Percentiles rank a stretch among this genome's conserved stretches.
These are phyloP conservation scores for Chalaropsis thielavioides DNA, from an alignment of 2,329 filamentous ascomycete genomes.

Conservation along the genomic window DNA sequence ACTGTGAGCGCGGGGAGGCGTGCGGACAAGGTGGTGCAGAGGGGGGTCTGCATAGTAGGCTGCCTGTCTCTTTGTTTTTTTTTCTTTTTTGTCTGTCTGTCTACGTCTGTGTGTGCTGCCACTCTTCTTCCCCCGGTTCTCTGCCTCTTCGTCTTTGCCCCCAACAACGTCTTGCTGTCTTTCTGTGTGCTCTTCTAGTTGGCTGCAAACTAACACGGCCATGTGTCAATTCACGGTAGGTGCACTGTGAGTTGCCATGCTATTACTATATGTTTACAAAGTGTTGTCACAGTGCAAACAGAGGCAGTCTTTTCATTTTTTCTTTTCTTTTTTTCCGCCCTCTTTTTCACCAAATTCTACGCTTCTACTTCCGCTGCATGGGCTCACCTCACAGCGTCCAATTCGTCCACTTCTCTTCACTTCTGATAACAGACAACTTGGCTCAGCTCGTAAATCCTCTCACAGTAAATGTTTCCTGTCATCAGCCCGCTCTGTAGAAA, in stretches of 20 bases:
- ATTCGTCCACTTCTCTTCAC: background rate
- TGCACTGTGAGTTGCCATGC: background rate
- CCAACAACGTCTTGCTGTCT: no score
- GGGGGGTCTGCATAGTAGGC: background rate
- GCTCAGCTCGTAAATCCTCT: background rate
- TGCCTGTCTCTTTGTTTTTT: background rate
- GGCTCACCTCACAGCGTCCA: background rate
- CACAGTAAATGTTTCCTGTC: background rate
- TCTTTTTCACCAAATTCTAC: background rate
- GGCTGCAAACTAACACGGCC: background rate
- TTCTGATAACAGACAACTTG: background rate
- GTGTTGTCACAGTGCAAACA: conserved; percentile 1
- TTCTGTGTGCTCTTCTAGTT: no score
- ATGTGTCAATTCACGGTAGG: no score
- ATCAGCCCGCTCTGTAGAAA: background rate
- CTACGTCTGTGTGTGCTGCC: background rate
- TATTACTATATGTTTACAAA: background rate
- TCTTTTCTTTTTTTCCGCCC: background rate
- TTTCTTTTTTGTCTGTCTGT: background rate
- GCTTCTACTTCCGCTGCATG: background rate
- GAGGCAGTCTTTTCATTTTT: background rate
- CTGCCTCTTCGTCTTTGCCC: background rate
- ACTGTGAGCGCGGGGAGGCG: background rate
- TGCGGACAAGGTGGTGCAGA: background rate
- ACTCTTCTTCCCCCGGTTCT: background rate